Conservation (phyloP, 164 flowering plant species). For the Warburgia ugandensis region DNA sequence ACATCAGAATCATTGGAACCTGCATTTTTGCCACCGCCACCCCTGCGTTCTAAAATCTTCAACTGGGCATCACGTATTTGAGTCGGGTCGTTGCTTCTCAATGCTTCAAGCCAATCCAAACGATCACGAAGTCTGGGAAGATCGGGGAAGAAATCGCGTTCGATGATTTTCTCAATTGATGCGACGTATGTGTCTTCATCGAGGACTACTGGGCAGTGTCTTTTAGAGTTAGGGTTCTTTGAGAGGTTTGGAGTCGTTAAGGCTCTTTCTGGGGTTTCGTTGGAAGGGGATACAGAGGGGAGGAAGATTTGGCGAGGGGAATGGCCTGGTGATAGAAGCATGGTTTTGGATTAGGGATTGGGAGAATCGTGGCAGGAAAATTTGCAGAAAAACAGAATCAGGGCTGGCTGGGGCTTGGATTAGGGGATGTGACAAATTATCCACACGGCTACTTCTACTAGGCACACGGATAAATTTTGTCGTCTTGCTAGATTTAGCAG, state of each 20-base stretch:
- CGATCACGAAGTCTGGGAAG: constrained; percentile 84
- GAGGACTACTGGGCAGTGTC: constrained; percentile 34
- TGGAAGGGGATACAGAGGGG: constrained; percentile 40
- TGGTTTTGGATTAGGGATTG: no score
- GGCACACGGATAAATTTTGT: no score
- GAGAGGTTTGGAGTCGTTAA: constrained; percentile 5
- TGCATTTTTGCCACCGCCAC: constrained; percentile 10
- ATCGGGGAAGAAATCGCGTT: constrained; percentile 92
- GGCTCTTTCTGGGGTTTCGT: constrained; percentile 12
- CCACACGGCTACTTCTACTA: no score
- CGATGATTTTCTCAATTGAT: constrained; percentile 79
- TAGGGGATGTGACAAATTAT: no score
- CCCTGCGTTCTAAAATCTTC: constrained; percentile 83
- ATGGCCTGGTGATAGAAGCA: constrained; percentile 88
- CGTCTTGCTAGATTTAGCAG: no score
- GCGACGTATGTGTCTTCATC: constrained; percentile 85
- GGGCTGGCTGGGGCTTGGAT: no score
- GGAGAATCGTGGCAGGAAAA: no score
- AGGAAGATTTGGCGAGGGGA: constrained; percentile 76
- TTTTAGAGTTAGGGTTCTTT: constrained; percentile 12
- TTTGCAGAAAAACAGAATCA: no score
- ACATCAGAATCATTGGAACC: constrained; percentile 16
- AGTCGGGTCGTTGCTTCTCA: constrained; percentile 61
- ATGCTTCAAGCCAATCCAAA: constrained; percentile 82
- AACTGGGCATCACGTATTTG: constrained; percentile 84